Conservation (phyloP, 2,329 filamentous ascomycete genomes). For the Calonectria pseudoreteaudii region DNA sequence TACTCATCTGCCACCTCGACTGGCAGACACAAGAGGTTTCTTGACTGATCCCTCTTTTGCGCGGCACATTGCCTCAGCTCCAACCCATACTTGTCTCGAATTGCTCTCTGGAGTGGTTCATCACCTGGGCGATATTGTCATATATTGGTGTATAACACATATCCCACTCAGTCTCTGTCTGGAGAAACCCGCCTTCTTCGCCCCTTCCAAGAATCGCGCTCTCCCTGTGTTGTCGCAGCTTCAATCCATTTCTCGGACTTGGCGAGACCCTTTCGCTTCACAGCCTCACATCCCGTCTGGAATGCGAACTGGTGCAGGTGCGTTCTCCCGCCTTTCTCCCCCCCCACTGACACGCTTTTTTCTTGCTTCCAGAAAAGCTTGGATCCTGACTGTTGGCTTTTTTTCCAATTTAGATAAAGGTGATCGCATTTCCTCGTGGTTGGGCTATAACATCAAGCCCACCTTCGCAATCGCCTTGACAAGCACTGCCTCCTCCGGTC, state of each 20-base stretch:
- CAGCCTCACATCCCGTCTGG: conserved; percentile 38
- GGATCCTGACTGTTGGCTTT: conserved; percentile 30
- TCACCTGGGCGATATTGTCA: conserved; percentile 3
- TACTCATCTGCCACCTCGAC: conserved; percentile 12
- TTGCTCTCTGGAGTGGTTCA: conserved; percentile 15
- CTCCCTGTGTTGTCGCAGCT: conserved; percentile 5
- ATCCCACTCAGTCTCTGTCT: not conserved
- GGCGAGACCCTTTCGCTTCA: conserved; percentile 30
- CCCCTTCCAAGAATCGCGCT: conserved; percentile 2
- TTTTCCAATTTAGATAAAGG: conserved; percentile 38
- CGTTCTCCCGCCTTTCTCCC: conserved; percentile 22
- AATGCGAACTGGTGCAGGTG: conserved; percentile 44
- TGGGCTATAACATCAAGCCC: conserved; percentile 33
- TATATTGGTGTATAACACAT: conserved; percentile 8
- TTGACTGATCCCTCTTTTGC: conserved; percentile 14
- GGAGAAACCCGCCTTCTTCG: not conserved
- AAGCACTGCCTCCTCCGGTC: conserved; percentile 20
- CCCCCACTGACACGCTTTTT: conserved; percentile 23
- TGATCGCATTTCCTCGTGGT: conserved; percentile 37
- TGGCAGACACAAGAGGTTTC: conserved; percentile 8
- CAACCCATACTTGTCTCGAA: not conserved
- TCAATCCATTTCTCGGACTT: conserved; percentile 36
- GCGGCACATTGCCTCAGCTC: not conserved
- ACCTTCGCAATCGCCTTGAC: conserved; percentile 28
- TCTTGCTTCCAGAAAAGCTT: conserved; percentile 3